A percentile compares a stretch with the other conserved stretches of the same genome.
Conservation (phyloP, 2,329 filamentous ascomycete genomes). For the Capronia coronata region DNA sequence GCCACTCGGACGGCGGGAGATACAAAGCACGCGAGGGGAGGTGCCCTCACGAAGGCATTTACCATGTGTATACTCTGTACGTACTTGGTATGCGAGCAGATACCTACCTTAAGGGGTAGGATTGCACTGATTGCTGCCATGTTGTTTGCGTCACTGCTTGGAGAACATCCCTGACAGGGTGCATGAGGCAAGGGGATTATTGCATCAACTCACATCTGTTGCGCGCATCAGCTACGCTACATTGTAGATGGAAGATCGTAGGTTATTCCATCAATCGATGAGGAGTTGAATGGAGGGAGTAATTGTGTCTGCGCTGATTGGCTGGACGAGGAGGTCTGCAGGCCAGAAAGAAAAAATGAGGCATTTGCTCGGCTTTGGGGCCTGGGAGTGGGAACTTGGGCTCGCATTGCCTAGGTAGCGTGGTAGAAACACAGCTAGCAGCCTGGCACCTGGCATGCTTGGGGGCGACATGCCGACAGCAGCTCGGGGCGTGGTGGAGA, state of each 20-base stretch:
- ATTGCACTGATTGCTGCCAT: too few relatives aligned
- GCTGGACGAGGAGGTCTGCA: conserved; percentile 16
- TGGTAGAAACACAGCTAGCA: neutral
- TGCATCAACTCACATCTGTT: neutral
- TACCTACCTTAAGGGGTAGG: too few relatives aligned
- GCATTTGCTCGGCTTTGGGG: conserved; percentile 20
- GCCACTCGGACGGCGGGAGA: conserved; percentile 5
- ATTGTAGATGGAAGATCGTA: neutral
- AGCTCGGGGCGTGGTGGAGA: neutral
- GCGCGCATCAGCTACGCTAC: neutral
- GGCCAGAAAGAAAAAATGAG: conserved; percentile 23
- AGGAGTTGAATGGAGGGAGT: conserved; percentile 1
- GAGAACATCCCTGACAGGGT: too few relatives aligned
- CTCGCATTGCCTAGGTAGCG: conserved; percentile 15
- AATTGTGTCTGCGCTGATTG: conserved; percentile 20
- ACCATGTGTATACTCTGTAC: too few relatives aligned
- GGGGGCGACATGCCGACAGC: neutral
- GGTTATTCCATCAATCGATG: neutral
- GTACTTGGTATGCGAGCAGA: too few relatives aligned
- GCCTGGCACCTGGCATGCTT: too few relatives aligned
- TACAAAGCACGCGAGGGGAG: neutral
- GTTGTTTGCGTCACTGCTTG: too few relatives aligned
- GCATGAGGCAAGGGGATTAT: too few relatives aligned
- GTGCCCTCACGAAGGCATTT: neutral
- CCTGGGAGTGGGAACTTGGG: conserved; percentile 5